A percentile compares a stretch with the other conserved stretches of the same genome.
These are phyloP conservation scores for Cercospora sesami DNA, from an alignment of 2,329 filamentous ascomycete genomes.

Conservation along the genomic window DNA sequence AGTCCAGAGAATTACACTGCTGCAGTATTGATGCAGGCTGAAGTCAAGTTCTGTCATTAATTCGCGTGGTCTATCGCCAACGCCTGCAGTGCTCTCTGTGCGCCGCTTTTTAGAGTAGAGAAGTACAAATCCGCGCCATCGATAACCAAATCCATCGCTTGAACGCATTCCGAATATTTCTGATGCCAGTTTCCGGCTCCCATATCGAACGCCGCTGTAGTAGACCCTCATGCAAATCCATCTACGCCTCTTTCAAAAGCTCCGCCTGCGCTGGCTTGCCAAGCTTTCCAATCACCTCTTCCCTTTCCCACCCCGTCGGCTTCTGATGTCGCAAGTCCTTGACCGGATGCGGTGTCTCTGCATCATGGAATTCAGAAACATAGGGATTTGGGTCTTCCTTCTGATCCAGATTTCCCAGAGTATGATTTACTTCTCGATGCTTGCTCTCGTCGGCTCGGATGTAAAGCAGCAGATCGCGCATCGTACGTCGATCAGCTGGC, in stretches of 20 bases:
- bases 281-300: conserved; percentile 65
- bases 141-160: neutral
- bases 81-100: neutral
- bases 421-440: conserved; percentile 86
- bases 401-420: conserved; percentile 82
- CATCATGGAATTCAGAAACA: conserved; percentile 75
- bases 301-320: conserved; percentile 76
- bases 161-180: neutral
- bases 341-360: conserved; percentile 64
- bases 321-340: conserved; percentile 66
- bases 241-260: neutral
- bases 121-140: neutral
- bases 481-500: conserved; percentile 76
- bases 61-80: neutral
- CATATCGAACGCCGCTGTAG: neutral
- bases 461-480: conserved; percentile 85
- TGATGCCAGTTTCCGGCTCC: neutral
- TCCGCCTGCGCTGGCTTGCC: neutral
- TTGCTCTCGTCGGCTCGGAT: conserved; percentile 87
- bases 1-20: neutral
- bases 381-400: conserved; percentile 90
- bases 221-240: neutral
- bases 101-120: neutral
- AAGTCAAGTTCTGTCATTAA: neutral
- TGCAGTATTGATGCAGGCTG: neutral